These are phyloP conservation scores for Xylariaceae sp. DNA, from an alignment of 2,329 filamentous ascomycete species.

Conservation along the genomic window DNA sequence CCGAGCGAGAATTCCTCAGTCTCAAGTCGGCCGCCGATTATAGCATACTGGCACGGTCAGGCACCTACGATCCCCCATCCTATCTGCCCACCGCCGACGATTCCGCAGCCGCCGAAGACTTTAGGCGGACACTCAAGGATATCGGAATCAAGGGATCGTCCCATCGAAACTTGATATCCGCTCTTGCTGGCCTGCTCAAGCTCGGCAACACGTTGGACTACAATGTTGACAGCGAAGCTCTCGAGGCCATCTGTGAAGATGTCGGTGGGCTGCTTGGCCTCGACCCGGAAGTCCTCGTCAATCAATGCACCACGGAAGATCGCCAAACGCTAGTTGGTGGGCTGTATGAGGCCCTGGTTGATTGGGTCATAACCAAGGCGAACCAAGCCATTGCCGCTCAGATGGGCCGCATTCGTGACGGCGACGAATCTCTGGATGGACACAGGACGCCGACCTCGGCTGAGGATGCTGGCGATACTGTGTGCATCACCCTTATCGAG, in stretches of 20 bases:
- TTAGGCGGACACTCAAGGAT: conserved; percentile 76
- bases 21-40: conserved; percentile 75
- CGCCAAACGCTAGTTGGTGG: conserved; percentile 76
- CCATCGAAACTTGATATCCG: conserved; percentile 78
- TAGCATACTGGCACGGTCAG: conserved; percentile 71
- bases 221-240: conserved; percentile 71
- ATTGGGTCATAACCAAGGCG: conserved; percentile 87
- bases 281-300: conserved; percentile 74
- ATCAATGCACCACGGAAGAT: conserved; percentile 78
- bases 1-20: conserved; percentile 82
- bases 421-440: conserved; percentile 63
- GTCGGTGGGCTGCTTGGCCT: conserved; percentile 80
- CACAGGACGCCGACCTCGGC: conserved; percentile 60
- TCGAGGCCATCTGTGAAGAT: conserved; percentile 86
- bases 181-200: conserved; percentile 80
- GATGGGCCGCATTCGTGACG: conserved; percentile 60
- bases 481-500: conserved; percentile 83
- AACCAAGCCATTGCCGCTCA: conserved; percentile 79
- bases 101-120: conserved; percentile 87
- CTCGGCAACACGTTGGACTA: conserved; percentile 88
- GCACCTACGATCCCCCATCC: conserved; percentile 77
- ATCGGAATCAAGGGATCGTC: conserved; percentile 89
- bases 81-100: conserved; percentile 93
- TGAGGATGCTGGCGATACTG: conserved; percentile 74
- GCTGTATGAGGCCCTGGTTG: conserved; percentile 88